These are phyloP conservation scores for Diversispora epigaea DNA, from an alignment of 192 early-diverging fungal genomes.

Conservation along the genomic window DNA sequence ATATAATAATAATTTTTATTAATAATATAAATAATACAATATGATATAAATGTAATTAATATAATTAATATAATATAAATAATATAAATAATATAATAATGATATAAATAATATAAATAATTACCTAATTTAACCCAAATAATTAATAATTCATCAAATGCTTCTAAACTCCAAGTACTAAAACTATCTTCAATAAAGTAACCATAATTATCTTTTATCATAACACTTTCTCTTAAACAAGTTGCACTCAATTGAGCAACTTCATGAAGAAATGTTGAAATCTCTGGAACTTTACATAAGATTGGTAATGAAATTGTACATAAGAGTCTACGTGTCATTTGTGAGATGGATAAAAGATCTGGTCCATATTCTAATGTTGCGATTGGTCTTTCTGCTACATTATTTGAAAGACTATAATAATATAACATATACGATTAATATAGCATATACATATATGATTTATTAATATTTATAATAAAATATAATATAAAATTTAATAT, in stretches of 20 bases:
- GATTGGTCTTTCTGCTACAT: slow-evolving; percentile 32
- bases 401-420: slow-evolving; percentile 33
- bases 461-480: background rate
- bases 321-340: slow-evolving; percentile 59
- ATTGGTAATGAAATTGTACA: slow-evolving; percentile 50
- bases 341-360: slow-evolving; percentile 48
- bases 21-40: too few species aligned
- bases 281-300: slow-evolving; percentile 53
- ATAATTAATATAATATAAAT: background rate
- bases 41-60: too few species aligned
- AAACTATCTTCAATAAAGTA: slow-evolving; percentile 46
- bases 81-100: background rate
- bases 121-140: slow-evolving; percentile 63
- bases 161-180: slow-evolving; percentile 50
- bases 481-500: background rate
- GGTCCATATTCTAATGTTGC: slow-evolving; percentile 40
- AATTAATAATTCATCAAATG: slow-evolving; percentile 60
- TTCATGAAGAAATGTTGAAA: slow-evolving; percentile 58
- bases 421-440: background rate
- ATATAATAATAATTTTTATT: too few species aligned
- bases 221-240: slow-evolving; percentile 45
- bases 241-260: slow-evolving; percentile 55
- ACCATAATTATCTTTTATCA: slow-evolving; percentile 44
- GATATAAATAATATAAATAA: background rate
- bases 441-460: background rate